Base-by-base conservation (phyloP, 345 rosid species). In the Limnanthes douglasii region DNA sequence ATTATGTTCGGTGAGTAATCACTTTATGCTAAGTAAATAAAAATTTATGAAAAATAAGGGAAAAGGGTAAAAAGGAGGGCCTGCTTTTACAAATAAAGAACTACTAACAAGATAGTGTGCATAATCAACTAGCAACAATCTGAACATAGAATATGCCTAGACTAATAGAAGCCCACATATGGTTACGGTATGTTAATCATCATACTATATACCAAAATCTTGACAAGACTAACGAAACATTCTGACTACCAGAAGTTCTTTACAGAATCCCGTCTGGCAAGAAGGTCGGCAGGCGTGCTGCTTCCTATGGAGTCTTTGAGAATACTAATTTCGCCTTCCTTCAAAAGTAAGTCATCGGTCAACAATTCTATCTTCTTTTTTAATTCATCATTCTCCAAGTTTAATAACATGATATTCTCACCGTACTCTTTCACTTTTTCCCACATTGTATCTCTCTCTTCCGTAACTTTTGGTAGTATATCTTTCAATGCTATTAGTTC, bases 261-360 rank as follows among this genome's bases (percentile, higher is more conserved):
- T 9, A 48, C 37, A 30, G 65, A 53, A 60, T 71, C 73, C 1
- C 70, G 73, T 48, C 72, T 60, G 8, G 68, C 66, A 35, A 92
- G 73, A 44, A 85, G 64, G 43, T 60, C 73, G 30, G 65, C 69
- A 36, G 57, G 58, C 41, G 60, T 67, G n/a, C n/a, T n/a, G 53
- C 43, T 67, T 43, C 73, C 60, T 3, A 92, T 25, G 22, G 74
- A 39, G 64, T 92, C 99, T 53, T 73, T 80, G 17, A 84, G 61
- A 44, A 90, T 84, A 26, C 88, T 77, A 47, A 90, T 80, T 53
- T 90, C 78, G 9, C 98, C 94, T 69, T 85, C 99, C 64, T 78
- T 92, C 53, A 80, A 41, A 20, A 73, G 80, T 8, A 81, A 46
- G 20, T 71, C 93, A 54, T 81, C 96, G 17, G 85, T 94, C 25